These are phyloP conservation scores for Tribonema minus DNA, from an alignment of 108 stramenopile genomes.

Conservation along the genomic window DNA sequence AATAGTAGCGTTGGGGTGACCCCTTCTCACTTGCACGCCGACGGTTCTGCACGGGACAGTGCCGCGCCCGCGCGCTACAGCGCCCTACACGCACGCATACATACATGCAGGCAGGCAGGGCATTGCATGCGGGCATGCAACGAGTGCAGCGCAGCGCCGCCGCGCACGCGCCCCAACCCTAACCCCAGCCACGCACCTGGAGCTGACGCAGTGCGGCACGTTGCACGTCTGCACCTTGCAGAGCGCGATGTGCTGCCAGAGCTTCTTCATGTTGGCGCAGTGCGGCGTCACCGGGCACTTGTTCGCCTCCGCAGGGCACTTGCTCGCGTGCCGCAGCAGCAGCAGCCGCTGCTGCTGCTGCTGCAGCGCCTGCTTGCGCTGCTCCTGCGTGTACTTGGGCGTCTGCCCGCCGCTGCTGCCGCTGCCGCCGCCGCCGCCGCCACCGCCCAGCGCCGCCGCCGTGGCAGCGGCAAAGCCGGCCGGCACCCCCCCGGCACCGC, in stretches of 20 bases:
- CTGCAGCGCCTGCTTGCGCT: conserved; percentile 63
- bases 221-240: conserved; percentile 90
- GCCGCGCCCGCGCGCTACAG: too few relatives aligned
- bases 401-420: neutral
- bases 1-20: too few relatives aligned
- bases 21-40: too few relatives aligned
- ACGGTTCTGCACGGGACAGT: too few relatives aligned
- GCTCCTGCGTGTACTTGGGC: conserved; percentile 16
- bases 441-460: conserved; percentile 63
- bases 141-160: too few relatives aligned
- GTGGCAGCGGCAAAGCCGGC: conserved; percentile 75
- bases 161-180: too few relatives aligned
- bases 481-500: conserved; percentile 82
- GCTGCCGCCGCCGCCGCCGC: conserved; percentile 35
- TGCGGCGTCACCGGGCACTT: conserved; percentile 84
- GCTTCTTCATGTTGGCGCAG: conserved; percentile 90
- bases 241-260: conserved; percentile 97
- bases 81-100: too few relatives aligned
- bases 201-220: too few relatives aligned
- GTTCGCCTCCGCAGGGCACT: conserved; percentile 78
- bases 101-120: too few relatives aligned
- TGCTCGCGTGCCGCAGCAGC: conserved; percentile 90
- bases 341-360: conserved; percentile 96
- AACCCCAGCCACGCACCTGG: too few relatives aligned
- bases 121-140: too few relatives aligned